Evolutionary conservation across 169 alveolate genomes (phyloP).

Genomic region (Eimeria zaria): DNA sequence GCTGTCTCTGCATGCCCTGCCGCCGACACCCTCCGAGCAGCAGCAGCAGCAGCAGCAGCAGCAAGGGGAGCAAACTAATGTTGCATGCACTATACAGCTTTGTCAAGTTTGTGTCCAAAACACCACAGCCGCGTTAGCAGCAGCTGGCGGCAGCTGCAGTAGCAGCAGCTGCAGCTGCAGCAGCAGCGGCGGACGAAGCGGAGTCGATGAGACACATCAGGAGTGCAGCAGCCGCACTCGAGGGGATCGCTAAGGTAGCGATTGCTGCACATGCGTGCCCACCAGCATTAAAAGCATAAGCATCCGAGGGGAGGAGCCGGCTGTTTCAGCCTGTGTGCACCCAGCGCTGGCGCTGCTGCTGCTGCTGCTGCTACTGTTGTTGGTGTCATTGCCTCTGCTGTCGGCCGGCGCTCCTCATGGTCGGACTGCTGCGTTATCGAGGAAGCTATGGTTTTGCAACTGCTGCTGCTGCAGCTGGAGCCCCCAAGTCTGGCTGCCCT

Average conservation of each 20-base stretch:
- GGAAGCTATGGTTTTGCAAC: background rate
- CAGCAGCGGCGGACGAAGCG: background rate
- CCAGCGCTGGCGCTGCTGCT: constrained; percentile 1
- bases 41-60: background rate
- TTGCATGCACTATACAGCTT: background rate
- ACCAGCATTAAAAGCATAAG: background rate
- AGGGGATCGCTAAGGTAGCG: too few species aligned
- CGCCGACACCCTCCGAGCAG: background rate
- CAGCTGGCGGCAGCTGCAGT: constrained; percentile 1
- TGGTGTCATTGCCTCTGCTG: background rate
- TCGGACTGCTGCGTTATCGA: background rate
- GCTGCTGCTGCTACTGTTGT: background rate
- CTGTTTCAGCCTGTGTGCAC: background rate
- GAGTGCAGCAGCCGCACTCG: too few species aligned
- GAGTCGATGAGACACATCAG: background rate
- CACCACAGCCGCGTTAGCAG: background rate
- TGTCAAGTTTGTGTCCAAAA: background rate
- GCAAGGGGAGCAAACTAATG: background rate
- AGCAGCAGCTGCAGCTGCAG: constrained; percentile 11
- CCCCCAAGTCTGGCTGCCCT: background rate
- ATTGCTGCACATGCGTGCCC: background rate
- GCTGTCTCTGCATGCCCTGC: constrained; percentile 5
- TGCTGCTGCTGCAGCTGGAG: background rate
- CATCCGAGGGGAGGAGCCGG: background rate
- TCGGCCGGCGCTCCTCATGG: background rate